phyloP scores from a whole-genome alignment of 257 asterid species.

The Paraleonurus japonicus region DNA sequence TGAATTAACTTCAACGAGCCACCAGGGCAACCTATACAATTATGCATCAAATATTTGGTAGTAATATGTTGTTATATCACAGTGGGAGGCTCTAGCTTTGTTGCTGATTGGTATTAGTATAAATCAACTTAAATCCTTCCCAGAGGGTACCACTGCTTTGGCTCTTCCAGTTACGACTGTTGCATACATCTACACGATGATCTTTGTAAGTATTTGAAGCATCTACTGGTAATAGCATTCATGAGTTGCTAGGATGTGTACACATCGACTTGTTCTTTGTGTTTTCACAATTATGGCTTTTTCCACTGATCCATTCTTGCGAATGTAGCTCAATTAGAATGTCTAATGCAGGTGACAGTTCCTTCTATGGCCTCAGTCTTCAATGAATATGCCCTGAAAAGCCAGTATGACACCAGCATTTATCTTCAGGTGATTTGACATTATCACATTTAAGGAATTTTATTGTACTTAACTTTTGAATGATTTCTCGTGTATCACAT shows the following conservation, averaged over 20 bases:
- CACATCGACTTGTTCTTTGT: conserved; percentile 3
- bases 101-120: conserved; percentile 90
- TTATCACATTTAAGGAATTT: neutral
- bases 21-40: conserved; percentile 12
- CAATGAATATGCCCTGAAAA: conserved; percentile 96
- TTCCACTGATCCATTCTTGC: conserved; percentile 11
- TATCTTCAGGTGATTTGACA: conserved; percentile 76
- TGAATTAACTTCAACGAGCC: conserved; percentile 11
- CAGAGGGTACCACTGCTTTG: conserved; percentile 78
- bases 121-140: conserved; percentile 81
- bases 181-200: conserved; percentile 78
- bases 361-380: conserved; percentile 98
- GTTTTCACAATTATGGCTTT: neutral
- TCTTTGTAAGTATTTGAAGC: conserved; percentile 71
- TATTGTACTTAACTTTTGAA: neutral
- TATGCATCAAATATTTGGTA: conserved; percentile 16
- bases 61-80: conserved; percentile 25
- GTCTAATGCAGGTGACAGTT: conserved; percentile 73
- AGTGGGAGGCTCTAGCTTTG: conserved; percentile 99
- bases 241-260: conserved; percentile 11
- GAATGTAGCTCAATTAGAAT: conserved; percentile 18
- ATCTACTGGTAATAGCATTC: conserved; percentile 19
- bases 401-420: conserved; percentile 96
- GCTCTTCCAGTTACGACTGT: conserved; percentile 79
- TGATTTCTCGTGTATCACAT: conserved; percentile 11